phyloP scores from a whole-genome alignment of 257 asterid genomes.

The Solanum paucissectum region DNA sequence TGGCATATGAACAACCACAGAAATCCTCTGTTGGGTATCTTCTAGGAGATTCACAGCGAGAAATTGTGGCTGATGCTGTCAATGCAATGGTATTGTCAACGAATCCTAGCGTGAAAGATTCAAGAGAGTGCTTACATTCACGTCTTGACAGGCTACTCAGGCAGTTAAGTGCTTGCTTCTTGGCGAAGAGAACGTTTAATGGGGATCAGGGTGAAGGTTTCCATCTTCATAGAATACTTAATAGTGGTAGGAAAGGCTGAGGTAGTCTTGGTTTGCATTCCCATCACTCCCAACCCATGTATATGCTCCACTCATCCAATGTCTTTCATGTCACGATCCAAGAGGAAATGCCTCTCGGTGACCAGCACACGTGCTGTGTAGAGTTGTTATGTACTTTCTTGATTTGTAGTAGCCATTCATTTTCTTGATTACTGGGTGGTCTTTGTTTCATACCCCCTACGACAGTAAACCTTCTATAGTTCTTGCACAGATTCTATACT shows the following conservation, averaged over 20 bases:
- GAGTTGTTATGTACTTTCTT: neutral
- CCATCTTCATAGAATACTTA: conserved; percentile 49
- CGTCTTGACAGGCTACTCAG: conserved; percentile 69
- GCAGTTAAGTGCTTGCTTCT: conserved; percentile 67
- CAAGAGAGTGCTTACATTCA: conserved; percentile 50
- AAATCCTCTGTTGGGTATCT: conserved; percentile 76
- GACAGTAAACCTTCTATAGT: neutral
- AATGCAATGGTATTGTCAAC: conserved; percentile 59
- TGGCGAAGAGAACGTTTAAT: conserved; percentile 61
- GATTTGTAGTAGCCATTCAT: neutral
- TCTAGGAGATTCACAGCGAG: conserved; percentile 68
- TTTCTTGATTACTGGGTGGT: neutral
- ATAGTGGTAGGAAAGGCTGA: conserved; percentile 32
- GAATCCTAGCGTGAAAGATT: conserved; percentile 42
- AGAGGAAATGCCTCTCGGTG: neutral
- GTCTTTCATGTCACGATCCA: neutral
- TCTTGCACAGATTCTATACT: neutral
- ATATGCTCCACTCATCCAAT: conserved; percentile 2
- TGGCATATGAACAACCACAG: conserved; percentile 74
- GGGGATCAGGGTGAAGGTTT: conserved; percentile 87
- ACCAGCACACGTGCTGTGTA: neutral
- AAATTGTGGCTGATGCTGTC: conserved; percentile 87
- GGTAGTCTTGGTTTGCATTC: neutral
- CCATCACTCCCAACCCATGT: neutral
- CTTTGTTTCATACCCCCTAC: neutral